Percentiles rank a stretch among this genome's conserved stretches.
Conservation (phyloP, 495 filamentous ascomycete species). For the Melanomma pulvis-pyrius region DNA sequence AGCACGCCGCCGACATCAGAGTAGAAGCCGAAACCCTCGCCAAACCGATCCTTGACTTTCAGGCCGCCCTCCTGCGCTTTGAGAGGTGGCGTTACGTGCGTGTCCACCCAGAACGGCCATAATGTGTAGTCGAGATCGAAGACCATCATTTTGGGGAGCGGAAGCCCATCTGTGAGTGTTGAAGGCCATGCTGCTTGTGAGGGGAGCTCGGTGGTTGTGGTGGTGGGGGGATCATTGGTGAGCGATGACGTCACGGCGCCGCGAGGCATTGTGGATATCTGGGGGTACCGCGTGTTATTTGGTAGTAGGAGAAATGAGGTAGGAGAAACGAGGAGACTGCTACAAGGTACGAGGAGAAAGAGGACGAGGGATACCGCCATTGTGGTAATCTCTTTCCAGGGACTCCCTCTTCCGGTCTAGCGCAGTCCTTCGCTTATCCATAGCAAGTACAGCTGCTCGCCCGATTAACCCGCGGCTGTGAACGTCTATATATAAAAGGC, state of each 20-base stretch:
- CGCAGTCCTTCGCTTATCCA: too few relatives aligned
- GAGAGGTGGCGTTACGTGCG: slow-evolving; percentile 81
- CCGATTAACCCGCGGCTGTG: too few relatives aligned
- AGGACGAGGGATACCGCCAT: neutral
- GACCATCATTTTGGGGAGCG: slow-evolving; percentile 81
- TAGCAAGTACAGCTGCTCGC: too few relatives aligned
- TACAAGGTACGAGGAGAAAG: neutral
- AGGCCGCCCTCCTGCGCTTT: slow-evolving; percentile 51
- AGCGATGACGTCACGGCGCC: neutral
- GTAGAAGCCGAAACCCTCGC: slow-evolving; percentile 83
- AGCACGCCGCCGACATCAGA: slow-evolving; percentile 74
- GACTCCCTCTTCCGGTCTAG: too few relatives aligned
- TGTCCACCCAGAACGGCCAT: slow-evolving; percentile 98
- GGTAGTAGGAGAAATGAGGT: neutral
- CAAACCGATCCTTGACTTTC: slow-evolving; percentile 56
- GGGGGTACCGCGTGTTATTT: neutral
- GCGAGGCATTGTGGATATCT: slow-evolving; percentile 5
- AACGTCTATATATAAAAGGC: too few relatives aligned
- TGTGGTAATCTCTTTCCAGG: neutral
- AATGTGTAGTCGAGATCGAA: slow-evolving; percentile 98
- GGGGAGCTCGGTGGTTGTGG: slow-evolving; percentile 23
- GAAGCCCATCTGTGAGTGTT: slow-evolving; percentile 75
- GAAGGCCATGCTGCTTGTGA: slow-evolving; percentile 35
- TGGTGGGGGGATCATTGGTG: neutral
- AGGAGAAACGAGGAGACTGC: neutral